Base-by-base conservation (phyloP, 805 yeast genomes). In the Lipomyces orientalis region DNA sequence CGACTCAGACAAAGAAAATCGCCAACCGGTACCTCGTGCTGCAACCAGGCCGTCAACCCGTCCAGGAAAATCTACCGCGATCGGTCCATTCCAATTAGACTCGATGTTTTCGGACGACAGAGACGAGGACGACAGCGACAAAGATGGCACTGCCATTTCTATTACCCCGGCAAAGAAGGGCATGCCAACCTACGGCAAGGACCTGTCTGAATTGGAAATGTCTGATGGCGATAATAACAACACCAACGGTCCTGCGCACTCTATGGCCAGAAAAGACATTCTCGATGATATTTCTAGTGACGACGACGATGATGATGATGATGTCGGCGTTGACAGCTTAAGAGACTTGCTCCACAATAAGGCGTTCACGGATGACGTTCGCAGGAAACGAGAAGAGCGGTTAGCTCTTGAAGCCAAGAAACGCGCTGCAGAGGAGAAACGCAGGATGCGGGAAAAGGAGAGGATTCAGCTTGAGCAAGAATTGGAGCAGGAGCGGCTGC, bases 211-310 rank as follows among this genome's bases (percentile, higher is more conserved):
- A 52, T 16, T 58, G 33, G 60, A 54, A 12, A 46, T 52, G 39
- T 62, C 63, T 31, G 66, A 64, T 39, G 54, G 63, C 57, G 63
- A 64, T 29, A 59, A 59, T 51, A 63, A 64, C 52, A 54, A 64
- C 31, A 12, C 29, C 51, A 55, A 52, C 31, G 52, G 37, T 2
- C 54, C 46, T 10, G 51, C 46, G n/a, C 46, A 14, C 8, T 16
- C 43, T 16, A 59, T 31, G n/a, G 16, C 22, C 14, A 4, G 46
- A n/a, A 59, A 9, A 51, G 16, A n/a, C 16, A 39, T 2, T 29
- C 14, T 33, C n/a, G 35, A 22, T 46, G 31, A 29, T 4, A 1
- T n/a, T 10, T n/a, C 22, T 43, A 54, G 29, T 34, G 57, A 43
- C 57, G 22, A 14, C 37, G 9, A 19, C 43, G 54, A 31, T 14